A percentile compares a stretch with the other conserved stretches of the same genome.
Conservation (phyloP, 192 early-diverging fungal species). For the Coemansia sp. region DNA sequence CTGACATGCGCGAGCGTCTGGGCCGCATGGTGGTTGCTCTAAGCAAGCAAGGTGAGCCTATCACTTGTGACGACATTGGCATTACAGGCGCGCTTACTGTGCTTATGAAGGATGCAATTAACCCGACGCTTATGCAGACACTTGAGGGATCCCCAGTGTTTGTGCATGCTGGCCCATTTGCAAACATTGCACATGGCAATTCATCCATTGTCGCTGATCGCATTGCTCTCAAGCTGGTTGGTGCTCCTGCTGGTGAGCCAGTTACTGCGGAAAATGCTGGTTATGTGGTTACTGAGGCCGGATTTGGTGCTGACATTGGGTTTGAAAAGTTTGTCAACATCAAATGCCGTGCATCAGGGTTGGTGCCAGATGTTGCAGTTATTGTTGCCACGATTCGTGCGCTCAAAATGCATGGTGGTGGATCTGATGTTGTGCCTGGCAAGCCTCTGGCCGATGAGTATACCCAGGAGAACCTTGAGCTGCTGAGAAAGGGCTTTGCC, state of each 20-base stretch:
- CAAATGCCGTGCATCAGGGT: constrained; percentile 88
- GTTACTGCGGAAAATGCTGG: constrained; percentile 58
- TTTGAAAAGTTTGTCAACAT: constrained; percentile 99
- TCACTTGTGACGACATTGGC: constrained; percentile 96
- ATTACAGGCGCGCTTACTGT: constrained; percentile 93
- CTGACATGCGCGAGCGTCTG: constrained; percentile 90
- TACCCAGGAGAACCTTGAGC: constrained; percentile 80
- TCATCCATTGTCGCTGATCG: constrained; percentile 93
- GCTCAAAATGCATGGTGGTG: constrained; percentile 98
- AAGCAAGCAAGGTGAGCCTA: constrained; percentile 73
- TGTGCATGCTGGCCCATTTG: constrained; percentile 98
- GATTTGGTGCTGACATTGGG: constrained; percentile 99
- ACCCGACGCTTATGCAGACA: constrained; percentile 98
- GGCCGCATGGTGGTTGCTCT: constrained; percentile 95
- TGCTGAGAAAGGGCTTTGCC: constrained; percentile 77
- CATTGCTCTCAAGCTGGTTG: constrained; percentile 92
- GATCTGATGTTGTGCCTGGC: constrained; percentile 87
- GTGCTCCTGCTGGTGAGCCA: constrained; percentile 61
- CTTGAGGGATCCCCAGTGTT: constrained; percentile 98
- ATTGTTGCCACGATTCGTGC: constrained; percentile 93
- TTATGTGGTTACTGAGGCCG: constrained; percentile 97
- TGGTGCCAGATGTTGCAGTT: constrained; percentile 87
- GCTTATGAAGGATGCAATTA: constrained; percentile 98
- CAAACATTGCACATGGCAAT: constrained; percentile 99
- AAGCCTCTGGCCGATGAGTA: constrained; percentile 89